phyloP scores from a whole-genome alignment of 2,329 filamentous ascomycete species.

The Penicillium corylophilum region DNA sequence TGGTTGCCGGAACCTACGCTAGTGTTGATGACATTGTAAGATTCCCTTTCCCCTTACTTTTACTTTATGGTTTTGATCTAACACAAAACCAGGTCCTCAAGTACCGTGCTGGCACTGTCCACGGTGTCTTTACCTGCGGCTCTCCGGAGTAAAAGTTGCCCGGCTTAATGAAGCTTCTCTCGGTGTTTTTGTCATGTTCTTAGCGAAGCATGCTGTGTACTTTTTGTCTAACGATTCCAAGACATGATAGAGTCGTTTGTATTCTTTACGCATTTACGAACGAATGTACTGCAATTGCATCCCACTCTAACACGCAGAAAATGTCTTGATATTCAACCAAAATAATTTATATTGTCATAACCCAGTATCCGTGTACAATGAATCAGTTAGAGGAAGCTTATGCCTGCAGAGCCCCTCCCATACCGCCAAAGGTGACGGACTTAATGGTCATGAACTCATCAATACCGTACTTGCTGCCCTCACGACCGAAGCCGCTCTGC shows the following conservation, averaged over 20 bases:
- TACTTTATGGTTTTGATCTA: background rate
- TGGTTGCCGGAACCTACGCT: background rate
- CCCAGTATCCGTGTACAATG: background rate
- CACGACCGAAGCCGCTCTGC: conserved; percentile 75
- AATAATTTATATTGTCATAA: background rate
- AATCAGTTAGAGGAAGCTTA: conserved; percentile 17
- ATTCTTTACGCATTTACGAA: background rate
- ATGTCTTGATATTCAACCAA: background rate
- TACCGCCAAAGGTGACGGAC: conserved; percentile 64
- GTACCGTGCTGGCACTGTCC: background rate
- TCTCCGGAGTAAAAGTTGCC: background rate
- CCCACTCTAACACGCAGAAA: background rate
- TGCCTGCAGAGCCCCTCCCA: conserved; percentile 57
- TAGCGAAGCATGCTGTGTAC: background rate
- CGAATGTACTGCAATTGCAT: background rate
- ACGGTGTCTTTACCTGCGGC: background rate
- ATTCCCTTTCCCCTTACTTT: background rate
- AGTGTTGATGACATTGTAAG: background rate
- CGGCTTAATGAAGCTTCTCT: background rate
- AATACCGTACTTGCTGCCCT: conserved; percentile 75
- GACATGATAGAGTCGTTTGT: background rate
- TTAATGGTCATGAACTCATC: conserved; percentile 75
- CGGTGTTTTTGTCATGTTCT: background rate
- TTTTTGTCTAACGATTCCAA: background rate
- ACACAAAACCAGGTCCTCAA: background rate